Evolutionary conservation across 805 yeast genomes (phyloP).

Genomic region (Torulaspora indica): DNA sequence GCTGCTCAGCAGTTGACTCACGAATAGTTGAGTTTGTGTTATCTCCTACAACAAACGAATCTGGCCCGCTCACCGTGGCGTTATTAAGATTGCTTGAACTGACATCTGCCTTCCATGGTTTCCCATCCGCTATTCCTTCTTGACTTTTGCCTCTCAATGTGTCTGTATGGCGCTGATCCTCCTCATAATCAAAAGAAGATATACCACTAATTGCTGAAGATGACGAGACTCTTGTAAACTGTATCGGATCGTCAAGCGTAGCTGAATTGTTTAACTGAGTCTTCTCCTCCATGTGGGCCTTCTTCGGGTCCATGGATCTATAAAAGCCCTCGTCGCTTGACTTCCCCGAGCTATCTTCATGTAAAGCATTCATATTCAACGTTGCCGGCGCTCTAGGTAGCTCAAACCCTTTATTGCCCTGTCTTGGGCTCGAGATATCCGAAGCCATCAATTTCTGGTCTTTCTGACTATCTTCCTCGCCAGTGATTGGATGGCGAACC

Average conservation of each 20-base stretch:
- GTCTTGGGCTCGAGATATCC: background rate
- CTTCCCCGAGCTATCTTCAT: constrained; percentile 10
- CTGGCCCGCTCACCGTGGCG: constrained; percentile 8
- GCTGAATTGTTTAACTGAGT: constrained; percentile 12
- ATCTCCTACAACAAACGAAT: constrained; percentile 21
- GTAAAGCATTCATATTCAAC: constrained; percentile 44
- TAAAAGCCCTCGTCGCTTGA: constrained; percentile 14
- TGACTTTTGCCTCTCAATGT: background rate
- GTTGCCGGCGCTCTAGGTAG: constrained; percentile 47
- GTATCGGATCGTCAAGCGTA: constrained; percentile 40
- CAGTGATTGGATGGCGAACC: background rate
- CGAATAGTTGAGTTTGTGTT: constrained; percentile 28
- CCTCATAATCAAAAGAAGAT: constrained; percentile 18
- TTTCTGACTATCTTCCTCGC: background rate
- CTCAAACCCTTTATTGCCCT: constrained; percentile 3
- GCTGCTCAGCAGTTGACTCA: constrained; percentile 17
- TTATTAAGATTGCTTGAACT: background rate
- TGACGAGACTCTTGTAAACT: constrained; percentile 41
- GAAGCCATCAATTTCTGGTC: background rate
- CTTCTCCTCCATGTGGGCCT: constrained; percentile 19
- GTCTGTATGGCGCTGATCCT: constrained; percentile 1
- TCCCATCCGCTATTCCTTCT: background rate
- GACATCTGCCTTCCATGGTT: background rate
- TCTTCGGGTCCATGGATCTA: constrained; percentile 47
- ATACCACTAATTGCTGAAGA: constrained; percentile 29